phyloP scores from a whole-genome alignment of 768 basidiomycete genomes.

The Clitopilus passeckerianus region DNA sequence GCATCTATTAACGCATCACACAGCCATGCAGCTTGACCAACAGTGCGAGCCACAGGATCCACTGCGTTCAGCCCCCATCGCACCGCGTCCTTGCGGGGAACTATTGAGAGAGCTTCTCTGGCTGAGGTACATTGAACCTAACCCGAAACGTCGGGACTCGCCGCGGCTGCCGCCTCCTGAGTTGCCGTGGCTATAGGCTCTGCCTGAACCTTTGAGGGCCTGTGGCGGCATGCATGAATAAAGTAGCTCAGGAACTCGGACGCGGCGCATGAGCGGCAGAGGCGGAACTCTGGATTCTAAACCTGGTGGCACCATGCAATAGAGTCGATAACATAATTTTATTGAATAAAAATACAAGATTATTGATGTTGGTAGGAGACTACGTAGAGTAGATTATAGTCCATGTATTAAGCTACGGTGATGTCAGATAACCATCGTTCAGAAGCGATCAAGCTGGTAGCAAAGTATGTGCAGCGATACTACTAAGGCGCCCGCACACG shows the following conservation, averaged over 20 bases:
- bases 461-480: not conserved
- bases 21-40: not conserved
- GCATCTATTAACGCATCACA: not conserved
- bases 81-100: not conserved
- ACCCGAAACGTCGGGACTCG: not conserved
- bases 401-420: not conserved
- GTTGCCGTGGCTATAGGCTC: not conserved
- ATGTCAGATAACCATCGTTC: not conserved
- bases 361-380: not conserved
- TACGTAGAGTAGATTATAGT: not conserved
- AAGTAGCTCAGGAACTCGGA: not conserved
- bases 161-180: not conserved
- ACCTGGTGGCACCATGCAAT: not conserved
- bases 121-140: not conserved
- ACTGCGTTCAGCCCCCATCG: not conserved
- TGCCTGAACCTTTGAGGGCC: not conserved
- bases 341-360: not conserved
- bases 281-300: not conserved
- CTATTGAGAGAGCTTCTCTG: not conserved
- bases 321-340: not conserved
- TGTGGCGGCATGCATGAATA: not conserved
- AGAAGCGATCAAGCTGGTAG: not conserved
- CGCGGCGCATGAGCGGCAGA: not conserved
- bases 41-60: not conserved
- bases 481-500: slow-evolving; percentile 1